Conservation (phyloP, 2,329 filamentous ascomycete species). For the Elsinoe arachidis region DNA sequence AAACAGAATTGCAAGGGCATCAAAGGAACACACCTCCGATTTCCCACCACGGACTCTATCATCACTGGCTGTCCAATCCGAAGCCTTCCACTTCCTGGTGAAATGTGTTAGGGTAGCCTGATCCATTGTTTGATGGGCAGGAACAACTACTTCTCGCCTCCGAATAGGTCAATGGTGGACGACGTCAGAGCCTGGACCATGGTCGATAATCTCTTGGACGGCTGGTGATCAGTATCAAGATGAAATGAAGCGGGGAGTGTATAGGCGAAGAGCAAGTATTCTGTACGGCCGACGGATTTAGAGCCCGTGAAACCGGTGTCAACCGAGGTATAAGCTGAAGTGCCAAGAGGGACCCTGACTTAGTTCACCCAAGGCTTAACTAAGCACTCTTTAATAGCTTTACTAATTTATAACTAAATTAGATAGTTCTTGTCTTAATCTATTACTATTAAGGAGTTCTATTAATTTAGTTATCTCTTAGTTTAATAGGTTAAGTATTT, state of each 20-base stretch:
- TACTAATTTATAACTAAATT: too few relatives aligned
- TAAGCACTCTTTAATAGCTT: too few relatives aligned
- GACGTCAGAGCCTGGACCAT: conserved; percentile 5
- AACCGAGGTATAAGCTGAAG: not conserved
- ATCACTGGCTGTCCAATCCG: conserved; percentile 61
- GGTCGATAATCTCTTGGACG: not conserved
- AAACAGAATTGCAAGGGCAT: not conserved
- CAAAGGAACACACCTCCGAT: conserved; percentile 40
- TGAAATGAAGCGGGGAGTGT: not conserved
- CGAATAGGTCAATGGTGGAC: conserved; percentile 22
- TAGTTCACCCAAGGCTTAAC: too few relatives aligned
- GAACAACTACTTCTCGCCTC: conserved; percentile 24
- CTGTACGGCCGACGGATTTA: not conserved
- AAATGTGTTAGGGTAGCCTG: not conserved
- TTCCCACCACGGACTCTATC: conserved; percentile 69
- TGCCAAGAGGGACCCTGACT: too few relatives aligned
- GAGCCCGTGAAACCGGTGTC: not conserved
- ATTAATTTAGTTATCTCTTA: too few relatives aligned
- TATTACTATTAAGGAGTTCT: too few relatives aligned
- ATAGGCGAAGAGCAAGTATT: not conserved
- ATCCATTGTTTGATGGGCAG: not conserved
- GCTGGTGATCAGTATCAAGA: not conserved
- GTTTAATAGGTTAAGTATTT: too few relatives aligned
- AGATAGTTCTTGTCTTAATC: too few relatives aligned
- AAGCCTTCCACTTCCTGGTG: conserved; percentile 48